These are phyloP conservation scores for Yamadazyma olivae DNA, from an alignment of 805 yeast genomes.

Conservation along the genomic window DNA sequence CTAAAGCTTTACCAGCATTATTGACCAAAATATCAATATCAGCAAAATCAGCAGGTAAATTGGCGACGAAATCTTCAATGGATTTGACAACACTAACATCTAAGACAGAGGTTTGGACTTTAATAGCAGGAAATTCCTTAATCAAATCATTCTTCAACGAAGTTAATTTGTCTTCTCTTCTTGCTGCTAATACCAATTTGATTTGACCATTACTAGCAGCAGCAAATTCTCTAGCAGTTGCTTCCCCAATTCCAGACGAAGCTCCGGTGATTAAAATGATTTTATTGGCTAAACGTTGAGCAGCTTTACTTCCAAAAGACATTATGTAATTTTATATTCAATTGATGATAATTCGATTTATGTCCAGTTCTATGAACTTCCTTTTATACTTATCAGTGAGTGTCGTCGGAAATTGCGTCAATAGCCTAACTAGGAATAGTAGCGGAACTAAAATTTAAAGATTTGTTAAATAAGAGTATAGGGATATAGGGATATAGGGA, in stretches of 20 bases:
- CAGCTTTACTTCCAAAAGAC: slow-evolving; percentile 37
- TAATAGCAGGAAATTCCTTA: slow-evolving; percentile 21
- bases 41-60: slow-evolving; percentile 31
- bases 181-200: slow-evolving; percentile 35
- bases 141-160: slow-evolving; percentile 23
- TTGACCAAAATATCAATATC: slow-evolving; percentile 37
- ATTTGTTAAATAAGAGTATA: too few species aligned
- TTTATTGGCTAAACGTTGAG: slow-evolving; percentile 37
- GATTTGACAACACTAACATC: slow-evolving; percentile 28
- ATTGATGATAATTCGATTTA: too few species aligned
- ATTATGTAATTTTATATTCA: too few species aligned
- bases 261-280: slow-evolving; percentile 39
- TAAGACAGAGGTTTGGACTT: slow-evolving; percentile 27
- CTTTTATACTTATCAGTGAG: too few species aligned
- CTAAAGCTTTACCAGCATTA: slow-evolving; percentile 41
- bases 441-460: too few species aligned
- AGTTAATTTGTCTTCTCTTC: slow-evolving; percentile 29
- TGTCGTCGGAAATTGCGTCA: too few species aligned
- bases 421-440: too few species aligned
- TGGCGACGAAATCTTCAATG: slow-evolving; percentile 25
- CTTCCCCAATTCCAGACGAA: slow-evolving; percentile 42
- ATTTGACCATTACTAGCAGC: slow-evolving; percentile 35
- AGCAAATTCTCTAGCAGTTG: slow-evolving; percentile 39
- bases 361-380: too few species aligned
- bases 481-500: too few species aligned